Evolutionary conservation across 805 yeast species (phyloP), one percentile per base, ranked within the genome.

Genomic region (Saturnispora gosingensis): DNA sequence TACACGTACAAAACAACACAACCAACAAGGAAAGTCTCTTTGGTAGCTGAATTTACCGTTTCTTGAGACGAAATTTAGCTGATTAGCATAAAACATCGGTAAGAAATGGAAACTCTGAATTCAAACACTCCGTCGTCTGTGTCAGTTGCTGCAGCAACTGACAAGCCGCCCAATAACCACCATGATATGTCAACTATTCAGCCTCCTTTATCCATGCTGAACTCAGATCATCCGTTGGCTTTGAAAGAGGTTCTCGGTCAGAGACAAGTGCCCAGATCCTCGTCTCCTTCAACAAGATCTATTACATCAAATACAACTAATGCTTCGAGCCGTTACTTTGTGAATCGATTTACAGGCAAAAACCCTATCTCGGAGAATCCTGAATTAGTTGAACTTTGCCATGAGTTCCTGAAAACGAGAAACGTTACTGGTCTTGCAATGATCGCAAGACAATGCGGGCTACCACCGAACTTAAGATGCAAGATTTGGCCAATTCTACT

Each of bases 401-500:
- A 78, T 43, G 68, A 72, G 43, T 81, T 80, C 58, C 65, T 89
- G 5, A 70, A 69, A 46, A 72, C 73, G 16, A 78, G 78, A 52
- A 85, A 90, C 61, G 82, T 82, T 52, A 81, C 82, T 46, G 87
- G 89, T 0, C 67, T 90, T 45, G 95, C 97, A 1, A 71, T 80
- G 56, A 67, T 90, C 6, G 91, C 96, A 5, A 75, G 96, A 56
- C 89, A 83, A 57, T 72, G 81, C 52, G 97, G 98, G 3, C 72
- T 89, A 27, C 97, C 97, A 1, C 91, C 95, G 1, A 76, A 81
- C 52, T 71, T 88, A 50, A 74, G 98, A 54, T 81, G 80, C 57
- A 72, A 76, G 52, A 85, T 87, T 7, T 90, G 97, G 97, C 96
- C 97, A 1, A 68, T 87, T 4, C 66, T 90, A 48, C 67, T 90